Percentiles rank a stretch among this genome's conserved stretches.
These are phyloP conservation scores for Ascosphaera acerosa DNA, from an alignment of 2,329 filamentous ascomycete genomes.

Conservation along the genomic window DNA sequence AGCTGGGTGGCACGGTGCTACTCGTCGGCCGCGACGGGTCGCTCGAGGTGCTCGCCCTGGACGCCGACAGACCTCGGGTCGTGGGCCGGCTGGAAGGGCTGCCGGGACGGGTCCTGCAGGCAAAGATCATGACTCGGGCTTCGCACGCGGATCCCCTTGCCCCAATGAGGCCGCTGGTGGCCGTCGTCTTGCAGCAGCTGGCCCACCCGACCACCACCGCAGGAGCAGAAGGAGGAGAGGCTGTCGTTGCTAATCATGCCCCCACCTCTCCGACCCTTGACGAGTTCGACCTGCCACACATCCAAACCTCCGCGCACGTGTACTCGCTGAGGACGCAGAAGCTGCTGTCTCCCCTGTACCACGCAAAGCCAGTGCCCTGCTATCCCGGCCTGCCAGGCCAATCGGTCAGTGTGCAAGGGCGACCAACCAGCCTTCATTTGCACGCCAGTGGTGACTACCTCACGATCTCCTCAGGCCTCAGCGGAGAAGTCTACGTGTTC, in stretches of 20 bases:
- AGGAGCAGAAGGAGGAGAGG: too few relatives aligned
- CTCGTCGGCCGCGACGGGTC: conserved; percentile 60
- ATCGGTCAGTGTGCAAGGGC: conserved; percentile 40
- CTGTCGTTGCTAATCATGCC: neutral
- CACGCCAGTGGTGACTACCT: conserved; percentile 47
- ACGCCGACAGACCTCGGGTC: conserved; percentile 43
- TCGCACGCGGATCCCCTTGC: conserved; percentile 26
- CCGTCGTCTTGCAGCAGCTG: conserved; percentile 57
- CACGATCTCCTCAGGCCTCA: conserved; percentile 51
- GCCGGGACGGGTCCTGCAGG: conserved; percentile 52
- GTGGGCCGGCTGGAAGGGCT: conserved; percentile 50
- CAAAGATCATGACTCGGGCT: conserved; percentile 56
- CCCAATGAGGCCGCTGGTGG: conserved; percentile 45
- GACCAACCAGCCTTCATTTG: conserved; percentile 47
- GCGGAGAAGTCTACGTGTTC: conserved; percentile 74
- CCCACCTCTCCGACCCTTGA: neutral
- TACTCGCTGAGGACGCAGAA: conserved; percentile 60
- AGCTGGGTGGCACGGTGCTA: conserved; percentile 33
- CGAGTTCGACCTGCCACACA: conserved; percentile 18
- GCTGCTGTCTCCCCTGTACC: conserved; percentile 46
- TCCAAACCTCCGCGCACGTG: conserved; percentile 72
- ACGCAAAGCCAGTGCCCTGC: conserved; percentile 38
- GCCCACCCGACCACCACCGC: neutral
- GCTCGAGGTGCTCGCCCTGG: conserved; percentile 48
- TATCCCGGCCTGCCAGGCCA: conserved; percentile 31